Base-by-base conservation (phyloP, 2,329 filamentous ascomycete genomes). In the Aspergillus pseudoterreus region DNA sequence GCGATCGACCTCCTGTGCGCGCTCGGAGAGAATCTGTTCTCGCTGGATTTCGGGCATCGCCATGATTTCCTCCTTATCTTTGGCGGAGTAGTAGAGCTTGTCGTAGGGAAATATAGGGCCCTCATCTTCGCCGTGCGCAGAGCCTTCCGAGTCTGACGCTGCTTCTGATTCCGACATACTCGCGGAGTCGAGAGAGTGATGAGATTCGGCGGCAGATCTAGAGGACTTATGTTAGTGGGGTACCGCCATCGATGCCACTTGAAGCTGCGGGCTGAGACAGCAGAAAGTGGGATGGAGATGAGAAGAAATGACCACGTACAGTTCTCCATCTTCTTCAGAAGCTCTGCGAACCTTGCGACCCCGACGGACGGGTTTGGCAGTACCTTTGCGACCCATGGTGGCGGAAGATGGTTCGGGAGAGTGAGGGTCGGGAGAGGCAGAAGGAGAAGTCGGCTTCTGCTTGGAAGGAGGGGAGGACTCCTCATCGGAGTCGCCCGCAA, bases 131-230 rank as follows among this genome's bases (percentile, higher is more conserved):
- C 73, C 66, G 24, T 64, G 63, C 47, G 80, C 74, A 49, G 79
- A 73, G 51, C 78, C 75, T 58, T 88, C 85, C 21, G 81, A 83
- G 57, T 89, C 87, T n/a, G 88, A 90, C 57, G 88, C 87, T 19
- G 88, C 89, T 58, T 90, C 87, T 43, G 88, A 94, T 69, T 94
- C 89, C 54, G 92, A 90, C 90, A 96, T 95, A 19, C 89, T 87
- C 19, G 86, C 91, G 10, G 91, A 95, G 63, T 86, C 82, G 47
- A 88, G 82, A 5, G 90, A 95, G 66, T 84, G 81, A 47, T 84
- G 86, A 15, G 87, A 87, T 45, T 66, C 84, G 12, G 79, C 77
- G 19, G 85, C 87, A 17, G 87, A 92, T 50, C 88, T 92, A 51
- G 21, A 17, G 36, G 27, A 43, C 39, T 8, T 47, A 8, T 44